Base-by-base conservation (phyloP, 192 early-diverging fungal species). In the Backusella tarrabulga region DNA sequence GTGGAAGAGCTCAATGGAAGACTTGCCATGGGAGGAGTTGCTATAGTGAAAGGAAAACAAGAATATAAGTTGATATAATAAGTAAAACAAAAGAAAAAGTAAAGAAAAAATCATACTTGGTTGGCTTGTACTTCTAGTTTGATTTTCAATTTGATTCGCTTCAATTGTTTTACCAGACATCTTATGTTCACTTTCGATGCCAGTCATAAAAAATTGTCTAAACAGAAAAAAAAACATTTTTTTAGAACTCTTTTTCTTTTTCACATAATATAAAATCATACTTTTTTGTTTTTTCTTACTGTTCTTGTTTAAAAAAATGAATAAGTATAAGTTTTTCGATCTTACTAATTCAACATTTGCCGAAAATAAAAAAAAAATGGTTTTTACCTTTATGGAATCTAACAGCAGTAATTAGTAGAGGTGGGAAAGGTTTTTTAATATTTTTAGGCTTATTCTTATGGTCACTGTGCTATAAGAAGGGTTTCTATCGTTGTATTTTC, bases 1-100 rank as follows among this genome's bases (percentile, higher is more conserved):
- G 88, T 68, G 21, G 63, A 74, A 6, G 74, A 46, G 17, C 67
- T 46, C 36, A 75, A 44, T 9, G 74, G 74, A n/a, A 75, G 52
- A 21, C 42, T 66, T 32, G 74, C 74, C 74, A 75, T 75, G 6
- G 66, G 60, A n/a, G 74, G 74, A 68, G 26, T 67, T 21, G 23
- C 56, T 63, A 63, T 63, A 63, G 4, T 63, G 7, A 63, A 63
- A 56, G 21, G 8, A 56, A 32, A 9, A 56, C 5, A 56, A 63
- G n/a, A 32, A 32, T 32, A 32, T 32, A 3, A 12, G n/a, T 14
- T 9, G 12, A 63, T 63, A 29, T 63, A 12, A 60, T 21, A 9
- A 26, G 12, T 12, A 23, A 63, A 63, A 29, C 21, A 29, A 19
- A 40, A 36, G 7, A 36, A 35, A 69, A 21, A n/a, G 8, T 7